These are phyloP conservation scores for Pythium phragmiticola DNA, from an alignment of 352 stramenopile species.

Conservation along the genomic window DNA sequence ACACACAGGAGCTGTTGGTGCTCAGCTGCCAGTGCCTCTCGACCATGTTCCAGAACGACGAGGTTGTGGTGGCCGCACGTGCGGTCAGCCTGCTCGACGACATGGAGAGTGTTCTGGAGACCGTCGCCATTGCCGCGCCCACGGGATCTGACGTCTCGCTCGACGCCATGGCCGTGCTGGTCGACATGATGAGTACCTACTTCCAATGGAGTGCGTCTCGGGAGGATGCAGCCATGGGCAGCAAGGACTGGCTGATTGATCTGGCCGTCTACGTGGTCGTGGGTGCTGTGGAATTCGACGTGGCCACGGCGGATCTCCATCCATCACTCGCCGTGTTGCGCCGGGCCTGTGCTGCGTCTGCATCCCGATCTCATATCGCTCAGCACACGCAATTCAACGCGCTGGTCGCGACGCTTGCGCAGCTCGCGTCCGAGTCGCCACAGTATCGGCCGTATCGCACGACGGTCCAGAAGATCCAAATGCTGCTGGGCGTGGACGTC, in stretches of 20 bases:
- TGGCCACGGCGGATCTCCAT: conserved; percentile 40
- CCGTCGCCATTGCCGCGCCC: conserved; percentile 37
- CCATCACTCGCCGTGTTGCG: conserved; percentile 41
- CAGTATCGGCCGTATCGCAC: conserved; percentile 40
- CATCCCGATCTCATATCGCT: conserved; percentile 38
- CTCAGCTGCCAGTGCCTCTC: conserved; percentile 19
- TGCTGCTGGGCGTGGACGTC: conserved; percentile 41
- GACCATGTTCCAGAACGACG: conserved; percentile 36
- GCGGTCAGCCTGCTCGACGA: conserved; percentile 15
- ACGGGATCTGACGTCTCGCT: conserved; percentile 47
- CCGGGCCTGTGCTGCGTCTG: conserved; percentile 37
- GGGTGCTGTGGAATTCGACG: conserved; percentile 31
- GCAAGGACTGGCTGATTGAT: conserved; percentile 40
- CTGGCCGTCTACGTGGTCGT: conserved; percentile 49
- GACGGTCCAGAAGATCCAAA: conserved; percentile 35
- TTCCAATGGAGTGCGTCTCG: neutral
- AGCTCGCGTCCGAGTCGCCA: conserved; percentile 32
- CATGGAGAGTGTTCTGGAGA: conserved; percentile 31
- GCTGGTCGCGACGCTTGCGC: conserved; percentile 39
- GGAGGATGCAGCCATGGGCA: neutral
- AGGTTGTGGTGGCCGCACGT: conserved; percentile 14
- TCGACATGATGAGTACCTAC: conserved; percentile 37
- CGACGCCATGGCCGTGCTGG: conserved; percentile 50
- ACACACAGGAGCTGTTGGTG: conserved; percentile 15
- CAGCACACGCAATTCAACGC: conserved; percentile 47